Percentiles rank a stretch among this genome's conserved stretches.
Conservation (phyloP, 495 filamentous ascomycete genomes). For the Penicillium waksmanii region DNA sequence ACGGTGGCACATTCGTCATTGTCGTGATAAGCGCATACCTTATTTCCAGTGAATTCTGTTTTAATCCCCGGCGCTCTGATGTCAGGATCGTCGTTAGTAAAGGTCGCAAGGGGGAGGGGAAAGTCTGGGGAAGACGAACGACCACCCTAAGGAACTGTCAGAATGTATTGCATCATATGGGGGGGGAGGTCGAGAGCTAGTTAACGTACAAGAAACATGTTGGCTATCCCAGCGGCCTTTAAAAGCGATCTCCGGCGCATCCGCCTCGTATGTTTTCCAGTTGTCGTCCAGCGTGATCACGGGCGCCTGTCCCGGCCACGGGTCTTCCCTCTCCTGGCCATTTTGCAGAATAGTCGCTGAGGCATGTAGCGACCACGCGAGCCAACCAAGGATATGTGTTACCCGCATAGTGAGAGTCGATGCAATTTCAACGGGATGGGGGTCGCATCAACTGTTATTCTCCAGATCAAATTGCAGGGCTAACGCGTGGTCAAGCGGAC, state of each 20-base stretch:
- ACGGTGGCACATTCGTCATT: constrained; percentile 2
- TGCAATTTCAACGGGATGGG: constrained; percentile 6
- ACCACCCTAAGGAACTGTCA: constrained; percentile 41
- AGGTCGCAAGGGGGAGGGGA: not conserved
- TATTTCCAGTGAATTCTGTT: constrained; percentile 65
- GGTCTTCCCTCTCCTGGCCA: constrained; percentile 54
- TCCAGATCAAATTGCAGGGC: constrained; percentile 5
- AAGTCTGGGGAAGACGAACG: constrained; percentile 32
- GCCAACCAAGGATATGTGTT: constrained; percentile 10
- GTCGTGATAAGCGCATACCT: constrained; percentile 34
- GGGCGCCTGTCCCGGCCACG: constrained; percentile 38
- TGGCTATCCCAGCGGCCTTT: constrained; percentile 72
- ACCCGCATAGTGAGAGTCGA: constrained; percentile 23
- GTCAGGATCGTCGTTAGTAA: constrained; percentile 11
- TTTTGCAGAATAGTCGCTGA: constrained; percentile 63
- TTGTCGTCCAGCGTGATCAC: constrained; percentile 30
- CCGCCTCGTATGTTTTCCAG: constrained; percentile 57
- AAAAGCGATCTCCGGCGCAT: constrained; percentile 65
- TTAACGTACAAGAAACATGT: constrained; percentile 66
- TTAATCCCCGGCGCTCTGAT: constrained; percentile 62
- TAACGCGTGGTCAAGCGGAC: constrained; percentile 1
- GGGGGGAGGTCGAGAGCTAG: not conserved
- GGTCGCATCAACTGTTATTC: constrained; percentile 16
- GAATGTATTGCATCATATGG: constrained; percentile 8
- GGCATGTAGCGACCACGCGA: constrained; percentile 24